These are phyloP conservation scores for Russula emetica DNA, from an alignment of 768 basidiomycete species.

Conservation along the genomic window DNA sequence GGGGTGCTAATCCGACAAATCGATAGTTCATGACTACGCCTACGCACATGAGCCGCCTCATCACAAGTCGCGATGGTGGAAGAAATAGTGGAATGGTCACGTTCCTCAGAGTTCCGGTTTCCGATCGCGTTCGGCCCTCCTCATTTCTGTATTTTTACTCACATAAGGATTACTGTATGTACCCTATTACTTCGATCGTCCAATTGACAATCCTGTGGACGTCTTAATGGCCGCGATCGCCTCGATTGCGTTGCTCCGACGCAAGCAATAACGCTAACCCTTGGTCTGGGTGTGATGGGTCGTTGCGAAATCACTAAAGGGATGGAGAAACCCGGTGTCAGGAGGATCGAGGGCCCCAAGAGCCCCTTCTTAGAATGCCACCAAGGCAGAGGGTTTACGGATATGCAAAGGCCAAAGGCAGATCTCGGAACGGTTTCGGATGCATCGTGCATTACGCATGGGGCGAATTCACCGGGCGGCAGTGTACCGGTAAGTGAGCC, in stretches of 20 bases:
- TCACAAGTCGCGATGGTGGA: conserved; percentile 22
- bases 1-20: conserved; percentile 8
- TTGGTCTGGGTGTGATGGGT: conserved; percentile 1
- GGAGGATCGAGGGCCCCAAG: neutral
- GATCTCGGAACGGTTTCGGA: conserved; percentile 6
- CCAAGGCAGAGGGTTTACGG: conserved; percentile 22
- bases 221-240: conserved; percentile 4
- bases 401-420: neutral
- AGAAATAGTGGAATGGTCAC: neutral
- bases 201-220: conserved; percentile 13
- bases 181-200: conserved; percentile 9
- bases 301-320: neutral
- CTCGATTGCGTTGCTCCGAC: conserved; percentile 12
- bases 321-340: neutral
- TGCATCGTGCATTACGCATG: conserved; percentile 19
- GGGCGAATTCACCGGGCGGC: conserved; percentile 5
- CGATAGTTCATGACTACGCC: conserved; percentile 8
- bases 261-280: neutral
- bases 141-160: conserved; percentile 18
- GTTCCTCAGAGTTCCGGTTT: conserved; percentile 2
- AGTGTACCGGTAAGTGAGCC: conserved; percentile 7
- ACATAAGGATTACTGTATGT: conserved; percentile 20
- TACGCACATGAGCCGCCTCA: conserved; percentile 18
- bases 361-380: conserved; percentile 4
- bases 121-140: conserved; percentile 1